Base-by-base conservation (phyloP, 148 eudicot genomes). In the Agrostemma githago region DNA sequence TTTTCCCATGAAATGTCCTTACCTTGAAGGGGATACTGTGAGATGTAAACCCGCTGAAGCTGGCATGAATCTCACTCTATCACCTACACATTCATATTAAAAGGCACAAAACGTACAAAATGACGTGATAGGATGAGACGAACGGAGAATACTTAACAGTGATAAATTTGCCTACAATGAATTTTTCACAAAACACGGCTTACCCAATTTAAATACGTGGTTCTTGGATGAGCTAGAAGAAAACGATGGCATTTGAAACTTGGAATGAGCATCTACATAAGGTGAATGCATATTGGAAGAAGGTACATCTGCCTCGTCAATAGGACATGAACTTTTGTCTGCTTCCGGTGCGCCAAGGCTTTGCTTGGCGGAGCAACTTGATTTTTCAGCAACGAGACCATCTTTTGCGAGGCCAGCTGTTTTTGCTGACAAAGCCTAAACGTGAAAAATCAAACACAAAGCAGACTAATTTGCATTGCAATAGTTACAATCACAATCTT, bases 381-480 rank as follows among this genome's bases (percentile, higher is more conserved):
- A 59, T 79, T 89, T 88, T 40, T 92, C 95, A 64, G 84, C 80
- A 81, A 46, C 76, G 4, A 42, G 46, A 64, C 84, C 85, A 77
- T 85, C 98, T 83, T 87, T 93, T 75, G 75, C 68, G 72, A 82
- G 73, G 79, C 89, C 98, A 43, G 92, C 90, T 77, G 87, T 90
- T 82, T 89, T 93, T 4, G 83, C 76, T 74, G 88, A 85, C 73
- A 88, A 80, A 67, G 84, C 86, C 98, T 93, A 71, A 46, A 81
- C 41, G 5, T 82, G 15, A 71, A 70, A 77, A 5, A 65, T n/a
- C 12, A 63, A 54, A 67, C 40, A 42, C 16, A 34, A 20, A 40
- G 63, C 40, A 15, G 9, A 15, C 40, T 16, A 62, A 75, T 19
- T 53, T 39, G 7, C 41, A 42, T 63, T 37, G 62, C 3, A 8